Percentiles rank a stretch among this genome's conserved stretches.
Conservation (phyloP, 2,329 filamentous ascomycete species). For the Colletotrichum acutatum region DNA sequence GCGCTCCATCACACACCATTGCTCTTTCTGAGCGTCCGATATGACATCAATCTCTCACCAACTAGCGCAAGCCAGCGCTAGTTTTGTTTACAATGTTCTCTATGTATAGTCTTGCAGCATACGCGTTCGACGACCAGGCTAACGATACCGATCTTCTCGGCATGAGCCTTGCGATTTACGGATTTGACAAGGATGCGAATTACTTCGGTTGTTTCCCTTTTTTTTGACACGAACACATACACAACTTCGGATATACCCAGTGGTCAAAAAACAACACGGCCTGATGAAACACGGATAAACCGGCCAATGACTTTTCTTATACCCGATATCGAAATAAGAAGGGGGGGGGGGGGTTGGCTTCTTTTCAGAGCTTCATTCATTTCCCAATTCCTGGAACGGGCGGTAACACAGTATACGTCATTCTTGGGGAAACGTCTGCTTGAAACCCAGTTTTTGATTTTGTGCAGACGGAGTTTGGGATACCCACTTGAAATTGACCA, state of each 20-base stretch:
- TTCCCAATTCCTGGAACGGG: background rate
- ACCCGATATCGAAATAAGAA: slow-evolving; percentile 10
- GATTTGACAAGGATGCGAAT: background rate
- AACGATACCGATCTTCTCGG: background rate
- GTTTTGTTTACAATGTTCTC: slow-evolving; percentile 11
- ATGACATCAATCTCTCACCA: slow-evolving; percentile 15
- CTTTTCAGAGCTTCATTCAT: background rate
- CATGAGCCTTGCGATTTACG: background rate
- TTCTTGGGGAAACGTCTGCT: background rate
- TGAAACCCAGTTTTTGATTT: background rate
- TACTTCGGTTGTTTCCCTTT: too few species aligned
- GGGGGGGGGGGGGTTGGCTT: background rate
- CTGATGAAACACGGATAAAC: slow-evolving; percentile 18
- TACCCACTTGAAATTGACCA: slow-evolving; percentile 11
- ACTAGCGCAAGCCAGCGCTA: background rate
- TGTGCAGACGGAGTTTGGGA: background rate
- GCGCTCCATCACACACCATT: background rate
- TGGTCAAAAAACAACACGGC: background rate
- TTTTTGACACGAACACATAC: slow-evolving; percentile 11
- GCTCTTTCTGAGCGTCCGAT: background rate
- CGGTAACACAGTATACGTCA: slow-evolving; percentile 27
- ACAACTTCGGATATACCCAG: slow-evolving; percentile 24
- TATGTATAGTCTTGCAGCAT: slow-evolving; percentile 11
- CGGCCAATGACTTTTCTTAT: background rate
- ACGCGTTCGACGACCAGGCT: background rate